Conservation (phyloP, 2,329 filamentous ascomycete species). For the Rutstroemia sp. region DNA sequence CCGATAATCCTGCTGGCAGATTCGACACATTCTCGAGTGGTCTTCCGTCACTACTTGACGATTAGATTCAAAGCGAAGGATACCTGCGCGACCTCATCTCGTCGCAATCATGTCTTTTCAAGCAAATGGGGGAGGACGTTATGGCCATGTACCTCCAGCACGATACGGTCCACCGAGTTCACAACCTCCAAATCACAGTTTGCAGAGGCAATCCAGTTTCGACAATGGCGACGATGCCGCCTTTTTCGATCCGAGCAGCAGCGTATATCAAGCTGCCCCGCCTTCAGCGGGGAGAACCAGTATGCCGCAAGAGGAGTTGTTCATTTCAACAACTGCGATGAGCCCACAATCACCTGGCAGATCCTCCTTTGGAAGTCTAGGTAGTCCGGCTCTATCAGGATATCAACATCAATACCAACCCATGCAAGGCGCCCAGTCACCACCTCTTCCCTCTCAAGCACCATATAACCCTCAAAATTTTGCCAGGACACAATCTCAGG, state of each 20-base stretch:
- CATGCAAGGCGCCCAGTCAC: constrained; percentile 29
- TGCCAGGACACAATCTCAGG: constrained; percentile 33
- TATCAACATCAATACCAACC: constrained; percentile 47
- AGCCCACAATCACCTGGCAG: constrained; percentile 22
- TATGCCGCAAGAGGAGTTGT: constrained; percentile 51
- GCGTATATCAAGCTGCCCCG: constrained; percentile 27
- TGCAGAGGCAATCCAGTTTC: constrained; percentile 59
- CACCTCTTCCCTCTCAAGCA: constrained; percentile 32
- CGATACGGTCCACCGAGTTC: constrained; percentile 45
- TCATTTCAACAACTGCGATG: constrained; percentile 36
- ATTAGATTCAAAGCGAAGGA: neutral
- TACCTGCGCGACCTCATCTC: neutral
- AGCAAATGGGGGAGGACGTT: constrained; percentile 51
- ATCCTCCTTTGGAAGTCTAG: constrained; percentile 20
- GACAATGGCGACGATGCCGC: constrained; percentile 66
- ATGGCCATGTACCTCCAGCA: constrained; percentile 59
- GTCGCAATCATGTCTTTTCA: constrained; percentile 50
- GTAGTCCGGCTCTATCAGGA: constrained; percentile 32
- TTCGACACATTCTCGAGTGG: neutral
- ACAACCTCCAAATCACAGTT: constrained; percentile 30
- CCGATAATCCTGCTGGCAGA: neutral
- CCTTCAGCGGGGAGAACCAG: constrained; percentile 20
- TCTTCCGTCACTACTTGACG: neutral
- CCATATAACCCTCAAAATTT: constrained; percentile 59
- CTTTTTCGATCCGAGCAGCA: constrained; percentile 37